These are phyloP conservation scores for Reutealis trisperma DNA, from an alignment of 345 rosid species.

Conservation along the genomic window DNA sequence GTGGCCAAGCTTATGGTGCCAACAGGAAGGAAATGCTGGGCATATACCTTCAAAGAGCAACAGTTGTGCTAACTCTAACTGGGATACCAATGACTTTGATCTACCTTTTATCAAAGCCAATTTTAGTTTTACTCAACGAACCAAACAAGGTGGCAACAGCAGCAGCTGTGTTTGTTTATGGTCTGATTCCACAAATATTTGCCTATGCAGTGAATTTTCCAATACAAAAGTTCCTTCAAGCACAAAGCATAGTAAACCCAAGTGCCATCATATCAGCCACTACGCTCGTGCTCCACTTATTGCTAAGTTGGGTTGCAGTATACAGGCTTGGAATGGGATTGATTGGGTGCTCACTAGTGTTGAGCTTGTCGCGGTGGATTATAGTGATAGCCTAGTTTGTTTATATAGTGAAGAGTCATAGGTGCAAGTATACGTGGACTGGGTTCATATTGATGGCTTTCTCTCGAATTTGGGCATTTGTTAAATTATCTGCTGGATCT, in stretches of 20 bases:
- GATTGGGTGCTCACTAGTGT: conserved; percentile 61
- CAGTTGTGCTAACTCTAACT: conserved; percentile 13
- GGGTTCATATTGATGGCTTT: conserved; percentile 61
- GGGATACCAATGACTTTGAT: conserved; percentile 21
- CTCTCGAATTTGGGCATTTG: conserved; percentile 63
- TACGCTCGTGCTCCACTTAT: conserved; percentile 14
- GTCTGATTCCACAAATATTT: conserved; percentile 28
- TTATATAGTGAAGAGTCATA: conserved; percentile 48
- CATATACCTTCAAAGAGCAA: conserved; percentile 28
- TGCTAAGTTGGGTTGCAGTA: conserved; percentile 16
- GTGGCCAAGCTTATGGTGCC: conserved; percentile 34
- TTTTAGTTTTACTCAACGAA: conserved; percentile 23
- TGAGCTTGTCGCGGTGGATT: conserved; percentile 87
- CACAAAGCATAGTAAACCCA: conserved; percentile 30
- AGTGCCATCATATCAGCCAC: conserved; percentile 24
- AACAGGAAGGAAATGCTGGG: conserved; percentile 24
- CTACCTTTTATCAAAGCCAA: conserved; percentile 22
- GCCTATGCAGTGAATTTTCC: conserved; percentile 29
- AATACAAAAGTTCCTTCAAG: conserved; percentile 30
- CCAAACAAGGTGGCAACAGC: conserved; percentile 12
- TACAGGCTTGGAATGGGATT: conserved; percentile 19
- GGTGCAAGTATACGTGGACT: conserved; percentile 63
- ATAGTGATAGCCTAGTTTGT: conserved; percentile 59
- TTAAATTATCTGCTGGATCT: conserved; percentile 65
- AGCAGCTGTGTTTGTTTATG: conserved; percentile 27